Evolutionary conservation across 2,329 filamentous ascomycete species (phyloP).

Genomic region (Calonectria ilicicola): DNA sequence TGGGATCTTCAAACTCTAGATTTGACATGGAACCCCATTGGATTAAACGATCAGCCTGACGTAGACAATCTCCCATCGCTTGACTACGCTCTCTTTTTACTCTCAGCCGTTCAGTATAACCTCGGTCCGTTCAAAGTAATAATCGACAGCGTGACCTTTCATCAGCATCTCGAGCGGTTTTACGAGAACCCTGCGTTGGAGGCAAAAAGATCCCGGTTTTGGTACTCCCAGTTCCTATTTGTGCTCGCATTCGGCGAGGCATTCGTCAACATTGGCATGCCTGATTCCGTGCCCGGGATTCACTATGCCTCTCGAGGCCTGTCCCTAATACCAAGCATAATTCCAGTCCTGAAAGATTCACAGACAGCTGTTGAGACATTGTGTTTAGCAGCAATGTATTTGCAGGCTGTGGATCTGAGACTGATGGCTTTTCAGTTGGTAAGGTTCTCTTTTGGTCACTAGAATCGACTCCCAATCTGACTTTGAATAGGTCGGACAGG

Average conservation of each 20-base stretch:
- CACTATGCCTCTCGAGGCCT: constrained; percentile 13
- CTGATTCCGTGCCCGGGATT: not conserved
- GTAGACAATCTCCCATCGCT: constrained; percentile 9
- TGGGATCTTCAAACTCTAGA: constrained; percentile 14
- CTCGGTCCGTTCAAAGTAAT: constrained; percentile 17
- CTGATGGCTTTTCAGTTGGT: constrained; percentile 8
- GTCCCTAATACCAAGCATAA: constrained; percentile 14
- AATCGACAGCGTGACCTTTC: not conserved
- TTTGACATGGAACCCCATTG: constrained; percentile 14
- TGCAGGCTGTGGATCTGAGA: constrained; percentile 6
- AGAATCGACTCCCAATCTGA: not conserved
- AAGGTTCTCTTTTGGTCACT: not conserved
- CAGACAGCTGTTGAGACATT: not conserved
- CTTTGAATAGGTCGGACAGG: constrained; percentile 8
- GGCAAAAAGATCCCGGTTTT: constrained; percentile 2
- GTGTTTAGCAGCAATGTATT: not conserved
- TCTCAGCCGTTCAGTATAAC: constrained; percentile 13
- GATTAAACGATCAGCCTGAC: constrained; percentile 14
- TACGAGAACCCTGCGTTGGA: constrained; percentile 14
- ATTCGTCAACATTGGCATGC: not conserved
- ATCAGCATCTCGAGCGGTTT: constrained; percentile 1
- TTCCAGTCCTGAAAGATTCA: not conserved
- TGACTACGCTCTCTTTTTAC: constrained; percentile 15
- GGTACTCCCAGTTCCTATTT: constrained; percentile 19
- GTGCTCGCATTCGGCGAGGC: constrained; percentile 17